phyloP scores from a whole-genome alignment of 768 basidiomycete genomes.

The Mycena belliarum region DNA sequence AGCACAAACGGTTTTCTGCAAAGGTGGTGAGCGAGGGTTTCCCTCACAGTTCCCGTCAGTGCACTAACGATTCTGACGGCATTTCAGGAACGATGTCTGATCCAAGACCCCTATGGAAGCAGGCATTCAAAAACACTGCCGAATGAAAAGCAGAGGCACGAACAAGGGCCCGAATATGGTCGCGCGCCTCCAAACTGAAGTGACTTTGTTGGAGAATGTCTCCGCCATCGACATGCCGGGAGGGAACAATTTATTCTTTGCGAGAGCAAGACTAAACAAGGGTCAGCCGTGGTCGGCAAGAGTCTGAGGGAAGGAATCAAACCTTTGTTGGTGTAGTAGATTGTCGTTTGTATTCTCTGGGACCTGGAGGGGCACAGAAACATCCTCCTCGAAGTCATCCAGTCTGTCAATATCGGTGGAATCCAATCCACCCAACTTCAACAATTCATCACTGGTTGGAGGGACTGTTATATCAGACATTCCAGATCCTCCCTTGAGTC shows the following conservation, averaged over 20 bases:
- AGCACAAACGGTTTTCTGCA: slow-evolving; percentile 40
- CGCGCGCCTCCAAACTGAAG: slow-evolving; percentile 43
- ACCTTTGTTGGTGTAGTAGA: slow-evolving; percentile 30
- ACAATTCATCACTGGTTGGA: slow-evolving; percentile 46
- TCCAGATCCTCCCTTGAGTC: slow-evolving; percentile 16
- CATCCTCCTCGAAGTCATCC: slow-evolving; percentile 62
- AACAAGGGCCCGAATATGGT: slow-evolving; percentile 72
- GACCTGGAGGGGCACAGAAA: slow-evolving; percentile 9
- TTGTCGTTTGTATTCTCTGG: slow-evolving; percentile 7
- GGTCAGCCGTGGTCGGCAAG: background rate
- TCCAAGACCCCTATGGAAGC: slow-evolving; percentile 37
- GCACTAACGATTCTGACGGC: slow-evolving; percentile 32
- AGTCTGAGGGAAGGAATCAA: background rate
- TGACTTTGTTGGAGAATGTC: slow-evolving; percentile 12
- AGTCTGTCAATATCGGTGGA: slow-evolving; percentile 39
- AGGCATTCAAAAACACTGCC: slow-evolving; percentile 3
- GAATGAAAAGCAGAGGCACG: slow-evolving; percentile 28
- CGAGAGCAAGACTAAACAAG: slow-evolving; percentile 38
- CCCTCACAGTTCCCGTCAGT: background rate
- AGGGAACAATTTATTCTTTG: slow-evolving; percentile 53
- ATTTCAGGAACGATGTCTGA: slow-evolving; percentile 25
- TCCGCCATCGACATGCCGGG: slow-evolving; percentile 25
- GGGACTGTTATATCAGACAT: slow-evolving; percentile 16
- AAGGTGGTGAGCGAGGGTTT: background rate
- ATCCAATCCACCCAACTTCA: slow-evolving; percentile 52